Evolutionary conservation across 2,329 filamentous ascomycete species (phyloP).

Genomic region (Arthrobotrys pseudoclavata): DNA sequence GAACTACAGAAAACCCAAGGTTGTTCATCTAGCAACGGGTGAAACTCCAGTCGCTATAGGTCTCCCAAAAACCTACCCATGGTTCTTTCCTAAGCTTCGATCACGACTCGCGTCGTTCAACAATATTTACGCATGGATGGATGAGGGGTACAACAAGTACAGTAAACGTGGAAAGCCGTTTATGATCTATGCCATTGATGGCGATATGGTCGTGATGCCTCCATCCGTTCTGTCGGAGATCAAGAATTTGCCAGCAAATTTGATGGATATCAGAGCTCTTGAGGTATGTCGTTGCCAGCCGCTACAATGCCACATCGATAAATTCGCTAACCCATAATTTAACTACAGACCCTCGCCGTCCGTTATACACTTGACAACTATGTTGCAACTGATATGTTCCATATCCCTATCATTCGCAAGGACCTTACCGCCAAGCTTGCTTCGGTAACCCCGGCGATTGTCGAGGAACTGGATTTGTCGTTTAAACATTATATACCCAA

Average conservation of each 20-base stretch:
- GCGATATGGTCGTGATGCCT: constrained; percentile 51
- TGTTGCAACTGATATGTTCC: constrained; percentile 53
- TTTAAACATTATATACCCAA: constrained; percentile 49
- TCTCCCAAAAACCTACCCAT: constrained; percentile 43
- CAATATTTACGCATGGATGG: constrained; percentile 27
- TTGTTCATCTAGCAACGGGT: constrained; percentile 31
- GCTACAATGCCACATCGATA: not conserved
- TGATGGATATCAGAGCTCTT: constrained; percentile 45
- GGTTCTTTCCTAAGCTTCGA: constrained; percentile 54
- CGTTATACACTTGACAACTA: constrained; percentile 54
- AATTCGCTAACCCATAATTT: constrained; percentile 3
- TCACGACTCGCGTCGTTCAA: constrained; percentile 33
- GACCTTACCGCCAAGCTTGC: constrained; percentile 53
- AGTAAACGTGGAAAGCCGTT: constrained; percentile 56
- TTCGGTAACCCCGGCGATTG: constrained; percentile 52
- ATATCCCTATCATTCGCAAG: constrained; percentile 55
- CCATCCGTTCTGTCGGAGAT: constrained; percentile 33
- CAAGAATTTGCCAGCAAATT: constrained; percentile 40
- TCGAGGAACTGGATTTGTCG: constrained; percentile 50
- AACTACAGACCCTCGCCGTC: constrained; percentile 40
- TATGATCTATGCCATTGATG: constrained; percentile 48
- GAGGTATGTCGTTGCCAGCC: constrained; percentile 12
- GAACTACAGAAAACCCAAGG: constrained; percentile 40
- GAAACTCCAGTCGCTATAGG: constrained; percentile 63
- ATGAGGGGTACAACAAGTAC: constrained; percentile 54